Evolutionary conservation across 371 early-diverging fungal species (phyloP).

Genomic region (Actinomucor elegans): DNA sequence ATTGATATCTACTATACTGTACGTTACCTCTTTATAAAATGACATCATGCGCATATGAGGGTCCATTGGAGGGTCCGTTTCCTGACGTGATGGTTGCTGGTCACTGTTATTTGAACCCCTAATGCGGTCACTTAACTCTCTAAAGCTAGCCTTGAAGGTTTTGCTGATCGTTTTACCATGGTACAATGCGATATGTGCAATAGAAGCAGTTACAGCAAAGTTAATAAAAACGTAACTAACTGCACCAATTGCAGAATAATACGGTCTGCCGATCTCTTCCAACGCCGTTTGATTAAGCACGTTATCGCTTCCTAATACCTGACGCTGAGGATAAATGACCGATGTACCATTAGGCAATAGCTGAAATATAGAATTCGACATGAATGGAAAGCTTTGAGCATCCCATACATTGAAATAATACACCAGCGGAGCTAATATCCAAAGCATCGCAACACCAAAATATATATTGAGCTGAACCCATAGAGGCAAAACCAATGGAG

Average conservation of each 20-base stretch:
- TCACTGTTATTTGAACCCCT: not conserved
- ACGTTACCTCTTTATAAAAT: conserved; percentile 1
- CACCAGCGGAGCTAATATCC: conserved; percentile 35
- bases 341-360: conserved; percentile 26
- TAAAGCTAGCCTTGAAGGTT: not conserved
- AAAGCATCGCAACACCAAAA: conserved; percentile 34
- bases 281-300: conserved; percentile 34
- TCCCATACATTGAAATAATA: conserved; percentile 49
- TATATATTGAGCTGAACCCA: conserved; percentile 46
- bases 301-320: conserved; percentile 39
- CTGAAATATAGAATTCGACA: conserved; percentile 38
- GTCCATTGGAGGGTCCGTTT: conserved; percentile 2
- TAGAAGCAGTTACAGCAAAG: conserved; percentile 49
- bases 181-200: conserved; percentile 52
- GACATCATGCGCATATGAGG: conserved; percentile 3
- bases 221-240: conserved; percentile 38
- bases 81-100: not conserved
- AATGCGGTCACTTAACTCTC: not conserved
- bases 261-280: conserved; percentile 37
- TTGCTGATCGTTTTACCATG: conserved; percentile 33
- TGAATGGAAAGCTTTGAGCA: conserved; percentile 44
- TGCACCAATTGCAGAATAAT: conserved; percentile 27
- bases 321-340: conserved; percentile 36
- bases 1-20: too few relatives aligned
- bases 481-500: conserved; percentile 71